Evolutionary conservation across 1,284 basidiomycete species (phyloP).

Genomic region (Tilletia indica): DNA sequence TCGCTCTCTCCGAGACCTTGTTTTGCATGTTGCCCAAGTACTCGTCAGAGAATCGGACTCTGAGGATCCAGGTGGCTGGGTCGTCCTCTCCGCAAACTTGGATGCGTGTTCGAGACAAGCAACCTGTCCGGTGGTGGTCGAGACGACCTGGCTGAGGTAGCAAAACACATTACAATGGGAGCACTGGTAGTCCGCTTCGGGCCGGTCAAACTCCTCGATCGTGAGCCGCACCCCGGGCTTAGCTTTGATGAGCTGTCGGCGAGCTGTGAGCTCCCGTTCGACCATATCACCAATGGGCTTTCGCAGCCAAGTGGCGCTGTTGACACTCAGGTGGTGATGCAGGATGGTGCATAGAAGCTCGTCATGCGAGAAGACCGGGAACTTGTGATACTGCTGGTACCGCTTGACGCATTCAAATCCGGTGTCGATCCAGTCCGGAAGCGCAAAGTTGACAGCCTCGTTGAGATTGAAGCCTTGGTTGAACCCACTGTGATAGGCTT

Average conservation of each 20-base stretch:
- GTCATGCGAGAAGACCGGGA: slow-evolving; percentile 96
- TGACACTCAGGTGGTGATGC: slow-evolving; percentile 15
- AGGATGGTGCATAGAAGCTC: slow-evolving; percentile 79
- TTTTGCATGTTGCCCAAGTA: slow-evolving; percentile 61
- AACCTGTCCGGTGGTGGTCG: slow-evolving; percentile 64
- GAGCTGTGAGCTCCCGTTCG: slow-evolving; percentile 72
- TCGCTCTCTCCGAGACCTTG: slow-evolving; percentile 65
- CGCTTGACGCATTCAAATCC: slow-evolving; percentile 83
- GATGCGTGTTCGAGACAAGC: slow-evolving; percentile 82
- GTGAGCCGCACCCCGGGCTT: slow-evolving; percentile 66
- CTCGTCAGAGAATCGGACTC: slow-evolving; percentile 77
- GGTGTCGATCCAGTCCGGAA: slow-evolving; percentile 88
- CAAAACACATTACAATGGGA: slow-evolving; percentile 88
- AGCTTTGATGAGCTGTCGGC: slow-evolving; percentile 62
- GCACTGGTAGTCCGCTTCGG: slow-evolving; percentile 95
- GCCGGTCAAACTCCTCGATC: slow-evolving; percentile 74
- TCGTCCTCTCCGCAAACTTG: slow-evolving; percentile 71
- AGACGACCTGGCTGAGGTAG: slow-evolving; percentile 83
- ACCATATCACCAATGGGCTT: slow-evolving; percentile 84
- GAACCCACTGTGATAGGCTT: slow-evolving; percentile 97
- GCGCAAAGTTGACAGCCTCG: slow-evolving; percentile 97
- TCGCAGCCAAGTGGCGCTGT: slow-evolving; percentile 59
- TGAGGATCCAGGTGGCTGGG: slow-evolving; percentile 65
- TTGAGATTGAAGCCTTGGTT: slow-evolving; percentile 99
- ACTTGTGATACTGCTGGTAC: slow-evolving; percentile 80